phyloP scores from a whole-genome alignment of 306 rosid genomes.

The Vigna hirtella region DNA sequence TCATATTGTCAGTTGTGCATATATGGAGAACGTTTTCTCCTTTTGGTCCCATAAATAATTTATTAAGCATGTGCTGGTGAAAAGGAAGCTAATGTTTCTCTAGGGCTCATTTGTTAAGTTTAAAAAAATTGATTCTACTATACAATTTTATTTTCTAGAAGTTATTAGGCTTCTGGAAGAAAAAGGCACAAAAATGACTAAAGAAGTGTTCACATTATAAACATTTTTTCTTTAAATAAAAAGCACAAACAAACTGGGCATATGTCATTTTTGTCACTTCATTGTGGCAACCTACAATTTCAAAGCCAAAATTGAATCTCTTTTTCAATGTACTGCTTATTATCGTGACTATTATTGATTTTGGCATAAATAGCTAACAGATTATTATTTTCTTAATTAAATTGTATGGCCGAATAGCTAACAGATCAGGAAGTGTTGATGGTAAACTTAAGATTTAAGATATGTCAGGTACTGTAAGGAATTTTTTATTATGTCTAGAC shows the following conservation, averaged over 20 bases:
- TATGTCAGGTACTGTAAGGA: background rate
- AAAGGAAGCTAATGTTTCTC: constrained; percentile 10
- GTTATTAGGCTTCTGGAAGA: background rate
- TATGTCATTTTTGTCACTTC: constrained; percentile 24
- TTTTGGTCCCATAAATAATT: constrained; percentile 3
- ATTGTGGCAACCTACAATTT: constrained; percentile 7
- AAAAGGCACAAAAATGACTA: background rate
- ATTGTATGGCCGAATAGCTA: constrained; percentile 7
- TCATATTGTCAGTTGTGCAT: constrained; percentile 37
- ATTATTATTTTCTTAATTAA: background rate
- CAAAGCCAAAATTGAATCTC: constrained; percentile 29
- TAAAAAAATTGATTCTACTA: background rate
- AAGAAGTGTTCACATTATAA: background rate
- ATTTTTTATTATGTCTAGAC: background rate
- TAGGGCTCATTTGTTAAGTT: background rate
- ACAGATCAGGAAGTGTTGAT: background rate
- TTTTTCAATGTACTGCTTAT: constrained; percentile 16
- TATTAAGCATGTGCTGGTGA: constrained; percentile 16
- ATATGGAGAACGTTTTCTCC: constrained; percentile 21
- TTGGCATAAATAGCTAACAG: background rate
- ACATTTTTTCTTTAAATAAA: background rate
- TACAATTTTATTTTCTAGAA: background rate
- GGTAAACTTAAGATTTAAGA: background rate
- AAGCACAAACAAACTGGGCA: background rate
- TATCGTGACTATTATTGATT: constrained; percentile 1